Percentiles rank a stretch among this genome's conserved stretches.
Evolutionary conservation across 1,139 yeast genomes (phyloP).

Genomic region (Magnusiomyces fungicola): DNA sequence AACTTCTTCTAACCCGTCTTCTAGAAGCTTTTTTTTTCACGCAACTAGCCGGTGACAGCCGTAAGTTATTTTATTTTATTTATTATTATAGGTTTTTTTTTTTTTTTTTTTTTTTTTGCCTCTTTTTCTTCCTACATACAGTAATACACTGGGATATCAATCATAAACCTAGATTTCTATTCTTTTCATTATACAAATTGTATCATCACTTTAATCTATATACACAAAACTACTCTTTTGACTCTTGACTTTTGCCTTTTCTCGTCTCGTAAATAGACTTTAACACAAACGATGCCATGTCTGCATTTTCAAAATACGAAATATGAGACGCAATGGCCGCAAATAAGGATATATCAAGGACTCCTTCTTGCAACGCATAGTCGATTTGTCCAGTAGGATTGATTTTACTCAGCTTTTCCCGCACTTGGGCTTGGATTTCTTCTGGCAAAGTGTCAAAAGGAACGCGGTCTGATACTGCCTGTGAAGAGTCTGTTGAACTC

Average conservation of each 20-base stretch:
- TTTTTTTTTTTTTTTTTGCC: not conserved
- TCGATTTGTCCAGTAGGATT: conserved; percentile 76
- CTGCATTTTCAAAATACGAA: conserved; percentile 79
- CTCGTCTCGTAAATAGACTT: conserved; percentile 21
- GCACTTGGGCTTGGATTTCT: conserved; percentile 18
- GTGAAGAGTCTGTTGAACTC: not conserved
- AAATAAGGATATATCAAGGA: conserved; percentile 69
- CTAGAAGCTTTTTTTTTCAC: not conserved
- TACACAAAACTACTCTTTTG: not conserved
- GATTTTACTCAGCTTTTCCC: conserved; percentile 23
- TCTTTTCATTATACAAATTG: not conserved
- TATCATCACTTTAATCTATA: not conserved
- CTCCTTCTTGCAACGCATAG: conserved; percentile 70
- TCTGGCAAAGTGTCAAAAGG: conserved; percentile 16
- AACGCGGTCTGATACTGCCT: conserved; percentile 12
- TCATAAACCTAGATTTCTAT: not conserved
- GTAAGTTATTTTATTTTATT: not conserved
- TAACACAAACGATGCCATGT: conserved; percentile 73
- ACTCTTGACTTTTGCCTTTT: not conserved
- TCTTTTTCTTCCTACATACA: not conserved
- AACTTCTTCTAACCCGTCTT: too few species aligned
- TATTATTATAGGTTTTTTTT: not conserved
- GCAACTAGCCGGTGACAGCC: too few species aligned
- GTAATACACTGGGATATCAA: not conserved
- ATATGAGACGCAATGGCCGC: conserved; percentile 84